phyloP scores from a whole-genome alignment of 768 basidiomycete genomes.

The Boletus pseudopeckii region DNA sequence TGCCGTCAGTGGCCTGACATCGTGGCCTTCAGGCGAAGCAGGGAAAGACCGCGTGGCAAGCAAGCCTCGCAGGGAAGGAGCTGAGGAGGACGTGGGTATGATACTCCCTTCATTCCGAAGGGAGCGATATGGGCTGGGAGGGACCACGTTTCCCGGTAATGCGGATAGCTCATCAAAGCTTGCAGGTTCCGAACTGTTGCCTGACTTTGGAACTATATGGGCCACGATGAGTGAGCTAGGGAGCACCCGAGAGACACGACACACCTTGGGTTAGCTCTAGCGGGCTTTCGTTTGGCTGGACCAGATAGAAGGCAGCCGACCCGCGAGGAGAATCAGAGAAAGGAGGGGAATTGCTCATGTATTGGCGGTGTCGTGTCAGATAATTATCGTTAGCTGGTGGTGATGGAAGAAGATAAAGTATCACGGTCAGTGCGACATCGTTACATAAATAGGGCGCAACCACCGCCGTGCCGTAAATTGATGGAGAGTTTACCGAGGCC shows the following conservation, averaged over 20 bases:
- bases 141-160: slow-evolving; percentile 34
- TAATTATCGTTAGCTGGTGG: slow-evolving; percentile 12
- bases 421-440: not conserved
- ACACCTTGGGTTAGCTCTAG: slow-evolving; percentile 11
- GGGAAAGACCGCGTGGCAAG: slow-evolving; percentile 19
- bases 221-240: not conserved
- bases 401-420: not conserved
- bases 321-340: slow-evolving; percentile 20
- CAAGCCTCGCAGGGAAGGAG: slow-evolving; percentile 37
- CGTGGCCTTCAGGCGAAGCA: slow-evolving; percentile 11
- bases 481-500: not conserved
- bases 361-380: slow-evolving; percentile 4
- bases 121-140: slow-evolving; percentile 32
- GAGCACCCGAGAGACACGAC: not conserved
- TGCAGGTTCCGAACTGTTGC: slow-evolving; percentile 29
- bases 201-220: slow-evolving; percentile 5
- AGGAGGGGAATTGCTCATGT: slow-evolving; percentile 21
- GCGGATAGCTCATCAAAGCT: slow-evolving; percentile 46
- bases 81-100: slow-evolving; percentile 41
- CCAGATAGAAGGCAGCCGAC: slow-evolving; percentile 1
- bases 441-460: slow-evolving; percentile 15
- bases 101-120: slow-evolving; percentile 33
- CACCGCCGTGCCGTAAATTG: slow-evolving; percentile 23
- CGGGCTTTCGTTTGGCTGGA: slow-evolving; percentile 1
- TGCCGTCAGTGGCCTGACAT: slow-evolving; percentile 26